Conservation (phyloP, 768 basidiomycete genomes). For the Cystofilobasidium capitatum region DNA sequence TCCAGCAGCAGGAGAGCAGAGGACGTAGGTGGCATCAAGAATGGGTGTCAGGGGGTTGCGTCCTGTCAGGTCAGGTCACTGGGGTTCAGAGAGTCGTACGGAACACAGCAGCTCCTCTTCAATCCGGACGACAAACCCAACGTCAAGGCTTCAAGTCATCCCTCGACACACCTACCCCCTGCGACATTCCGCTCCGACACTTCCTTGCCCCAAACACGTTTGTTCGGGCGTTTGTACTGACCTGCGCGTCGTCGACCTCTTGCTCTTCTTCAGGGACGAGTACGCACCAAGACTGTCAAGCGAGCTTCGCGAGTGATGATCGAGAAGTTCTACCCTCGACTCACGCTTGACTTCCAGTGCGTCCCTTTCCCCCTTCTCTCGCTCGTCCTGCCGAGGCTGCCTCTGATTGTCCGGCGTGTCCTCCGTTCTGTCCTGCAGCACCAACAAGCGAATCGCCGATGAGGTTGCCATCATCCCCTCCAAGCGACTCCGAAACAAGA, state of each 20-base stretch:
- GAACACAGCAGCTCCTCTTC: too few relatives aligned
- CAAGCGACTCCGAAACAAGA: constrained; percentile 98
- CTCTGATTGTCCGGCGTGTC: not conserved
- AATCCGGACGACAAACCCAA: too few relatives aligned
- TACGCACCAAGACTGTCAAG: constrained; percentile 99
- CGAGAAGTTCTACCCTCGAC: constrained; percentile 99
- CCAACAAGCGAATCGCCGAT: constrained; percentile 98
- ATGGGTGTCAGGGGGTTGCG: too few relatives aligned
- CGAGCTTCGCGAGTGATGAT: constrained; percentile 97
- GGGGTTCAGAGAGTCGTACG: too few relatives aligned
- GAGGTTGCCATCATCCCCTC: constrained; percentile 71
- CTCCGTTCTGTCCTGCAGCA: constrained; percentile 41
- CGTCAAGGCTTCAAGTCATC: too few relatives aligned
- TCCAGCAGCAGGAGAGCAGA: too few relatives aligned
- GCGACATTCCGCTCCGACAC: too few relatives aligned
- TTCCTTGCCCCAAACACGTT: not conserved
- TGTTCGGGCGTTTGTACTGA: not conserved
- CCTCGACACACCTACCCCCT: too few relatives aligned
- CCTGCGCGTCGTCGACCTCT: not conserved
- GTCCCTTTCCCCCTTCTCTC: constrained; percentile 23
- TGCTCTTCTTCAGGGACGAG: constrained; percentile 64
- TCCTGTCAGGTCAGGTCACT: too few relatives aligned
- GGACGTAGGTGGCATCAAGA: too few relatives aligned
- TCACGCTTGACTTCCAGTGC: constrained; percentile 92
- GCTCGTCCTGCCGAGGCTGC: not conserved